Conservation (phyloP, 805 yeast genomes). For the Ogataea polymorpha region DNA sequence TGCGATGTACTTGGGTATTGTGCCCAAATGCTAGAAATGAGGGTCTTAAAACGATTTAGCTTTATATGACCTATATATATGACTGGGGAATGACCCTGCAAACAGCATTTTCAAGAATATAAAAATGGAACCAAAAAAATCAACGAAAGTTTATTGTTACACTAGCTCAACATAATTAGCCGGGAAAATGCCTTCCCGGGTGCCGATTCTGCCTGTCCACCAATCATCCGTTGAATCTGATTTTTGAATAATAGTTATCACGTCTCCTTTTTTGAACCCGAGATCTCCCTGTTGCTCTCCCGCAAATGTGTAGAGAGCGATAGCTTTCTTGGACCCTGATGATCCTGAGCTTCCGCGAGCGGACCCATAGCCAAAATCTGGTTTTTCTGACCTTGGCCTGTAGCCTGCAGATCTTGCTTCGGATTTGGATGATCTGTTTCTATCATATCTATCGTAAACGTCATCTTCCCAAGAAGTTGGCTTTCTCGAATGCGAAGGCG, state of each 20-base stretch:
- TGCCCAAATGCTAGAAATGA: constrained; percentile 8
- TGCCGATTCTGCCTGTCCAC: constrained; percentile 95
- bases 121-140: constrained; percentile 1
- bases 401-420: constrained; percentile 28
- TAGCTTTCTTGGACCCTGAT: constrained; percentile 62
- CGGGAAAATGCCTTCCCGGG: constrained; percentile 90
- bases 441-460: constrained; percentile 55
- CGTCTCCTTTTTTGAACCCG: constrained; percentile 91
- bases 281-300: constrained; percentile 95
- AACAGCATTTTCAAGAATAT: too few relatives aligned
- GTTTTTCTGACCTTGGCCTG: constrained; percentile 33
- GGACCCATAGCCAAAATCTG: constrained; percentile 35
- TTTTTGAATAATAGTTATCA: constrained; percentile 79
- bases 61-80: too few relatives aligned
- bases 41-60: too few relatives aligned
- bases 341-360: constrained; percentile 29
- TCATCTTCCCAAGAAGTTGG: constrained; percentile 83
- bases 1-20: constrained; percentile 19
- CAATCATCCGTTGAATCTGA: constrained; percentile 91
- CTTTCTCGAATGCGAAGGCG: constrained; percentile 14
- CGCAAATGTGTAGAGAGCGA: constrained; percentile 82
- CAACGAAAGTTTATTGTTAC: constrained; percentile 24
- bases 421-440: constrained; percentile 27
- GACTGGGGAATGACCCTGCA: too few relatives aligned
- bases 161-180: constrained; percentile 91